Evolutionary conservation across 179 eudicot genomes (phyloP).

Genomic region (Silene coronaria): DNA sequence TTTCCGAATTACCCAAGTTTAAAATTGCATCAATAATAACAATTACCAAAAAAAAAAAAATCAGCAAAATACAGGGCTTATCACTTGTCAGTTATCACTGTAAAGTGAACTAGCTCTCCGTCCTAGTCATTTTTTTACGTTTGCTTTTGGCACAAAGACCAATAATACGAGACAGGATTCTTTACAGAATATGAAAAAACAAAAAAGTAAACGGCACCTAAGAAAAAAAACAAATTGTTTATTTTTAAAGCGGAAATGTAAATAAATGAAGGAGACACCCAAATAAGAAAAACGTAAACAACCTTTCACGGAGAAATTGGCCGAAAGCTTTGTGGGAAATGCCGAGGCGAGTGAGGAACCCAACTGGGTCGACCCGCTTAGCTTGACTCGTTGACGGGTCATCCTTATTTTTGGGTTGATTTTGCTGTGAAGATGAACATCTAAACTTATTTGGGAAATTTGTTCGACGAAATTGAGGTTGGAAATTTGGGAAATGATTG

Average conservation of each 20-base stretch:
- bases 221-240: no score
- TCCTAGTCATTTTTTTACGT: no score
- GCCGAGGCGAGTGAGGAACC: conserved; percentile 57
- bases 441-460: conserved; percentile 25
- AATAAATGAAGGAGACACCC: not conserved
- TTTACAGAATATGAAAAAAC: no score
- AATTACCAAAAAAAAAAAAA: no score
- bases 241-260: not conserved
- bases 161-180: no score
- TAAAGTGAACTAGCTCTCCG: no score
- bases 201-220: not conserved
- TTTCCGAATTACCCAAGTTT: no score
- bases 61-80: no score
- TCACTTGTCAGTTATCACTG: no score
- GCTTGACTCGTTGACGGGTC: conserved; percentile 21
- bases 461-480: conserved; percentile 15
- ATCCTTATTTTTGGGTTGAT: conserved; percentile 22
- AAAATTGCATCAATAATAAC: no score
- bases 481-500: conserved; percentile 10
- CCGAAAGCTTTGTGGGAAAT: conserved; percentile 64
- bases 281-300: not conserved
- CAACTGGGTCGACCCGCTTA: conserved; percentile 81
- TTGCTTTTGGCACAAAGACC: no score
- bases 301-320: conserved; percentile 85
- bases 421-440: conserved; percentile 17